phyloP scores from a whole-genome alignment of 2,329 filamentous ascomycete species.

The Ramichloridium luteum region DNA sequence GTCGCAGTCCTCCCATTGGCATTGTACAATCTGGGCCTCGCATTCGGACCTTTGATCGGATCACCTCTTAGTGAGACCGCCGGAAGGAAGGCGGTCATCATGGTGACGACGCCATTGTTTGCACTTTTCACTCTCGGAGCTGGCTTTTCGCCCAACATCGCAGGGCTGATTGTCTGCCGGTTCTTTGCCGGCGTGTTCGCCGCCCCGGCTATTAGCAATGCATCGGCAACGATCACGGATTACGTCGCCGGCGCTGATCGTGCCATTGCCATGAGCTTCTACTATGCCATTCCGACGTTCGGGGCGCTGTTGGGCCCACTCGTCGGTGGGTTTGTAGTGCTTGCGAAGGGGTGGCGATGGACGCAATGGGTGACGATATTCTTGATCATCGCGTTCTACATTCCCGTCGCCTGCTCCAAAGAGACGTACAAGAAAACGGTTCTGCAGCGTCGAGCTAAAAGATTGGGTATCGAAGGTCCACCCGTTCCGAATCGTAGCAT shows the following conservation, averaged over 20 bases:
- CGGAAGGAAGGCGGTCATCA: conserved; percentile 26
- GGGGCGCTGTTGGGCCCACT: conserved; percentile 27
- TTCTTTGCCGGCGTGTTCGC: conserved; percentile 40
- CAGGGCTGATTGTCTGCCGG: conserved; percentile 17
- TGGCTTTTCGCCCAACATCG: conserved; percentile 17
- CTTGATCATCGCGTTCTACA: conserved; percentile 20
- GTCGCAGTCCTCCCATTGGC: conserved; percentile 26
- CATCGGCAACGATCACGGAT: conserved; percentile 21
- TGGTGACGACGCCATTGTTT: conserved; percentile 26
- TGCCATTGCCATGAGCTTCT: conserved; percentile 19
- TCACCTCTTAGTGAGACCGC: conserved; percentile 28
- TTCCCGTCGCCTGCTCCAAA: conserved; percentile 17
- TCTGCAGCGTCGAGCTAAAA: conserved; percentile 19
- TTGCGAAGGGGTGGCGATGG: conserved; percentile 25
- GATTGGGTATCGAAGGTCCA: conserved; percentile 13
- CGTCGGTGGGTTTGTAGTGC: conserved; percentile 26
- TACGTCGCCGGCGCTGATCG: conserved; percentile 20
- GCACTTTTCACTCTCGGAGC: conserved; percentile 27
- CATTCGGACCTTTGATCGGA: conserved; percentile 26
- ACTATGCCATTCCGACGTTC: conserved; percentile 17
- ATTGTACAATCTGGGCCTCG: conserved; percentile 28
- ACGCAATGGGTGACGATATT: conserved; percentile 24
- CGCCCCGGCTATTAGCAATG: conserved; percentile 22
- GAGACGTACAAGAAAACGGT: conserved; percentile 26
- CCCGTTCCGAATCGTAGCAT: conserved; percentile 5